Conservation (phyloP, 192 early-diverging fungal genomes). For the Entomortierella chlamydospora region DNA sequence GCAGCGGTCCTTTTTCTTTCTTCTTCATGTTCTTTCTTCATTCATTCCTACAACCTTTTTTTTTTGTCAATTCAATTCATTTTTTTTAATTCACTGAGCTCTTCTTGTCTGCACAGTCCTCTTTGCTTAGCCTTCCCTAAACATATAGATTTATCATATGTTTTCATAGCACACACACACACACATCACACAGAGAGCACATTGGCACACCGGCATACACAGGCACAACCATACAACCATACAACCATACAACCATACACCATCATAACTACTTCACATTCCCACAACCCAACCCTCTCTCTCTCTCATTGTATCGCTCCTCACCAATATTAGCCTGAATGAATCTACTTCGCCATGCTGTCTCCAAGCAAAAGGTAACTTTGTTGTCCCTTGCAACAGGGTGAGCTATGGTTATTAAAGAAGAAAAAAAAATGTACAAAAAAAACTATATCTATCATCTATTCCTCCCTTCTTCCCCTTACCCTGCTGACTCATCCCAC, state of each 20-base stretch:
- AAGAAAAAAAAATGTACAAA: background rate
- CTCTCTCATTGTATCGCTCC: background rate
- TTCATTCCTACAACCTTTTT: background rate
- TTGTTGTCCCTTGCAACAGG: too few species aligned
- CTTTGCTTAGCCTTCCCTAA: background rate
- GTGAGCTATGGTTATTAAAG: too few species aligned
- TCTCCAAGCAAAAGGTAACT: conserved; percentile 48
- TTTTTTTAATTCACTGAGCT: background rate
- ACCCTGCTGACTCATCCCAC: background rate
- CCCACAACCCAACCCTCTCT: background rate
- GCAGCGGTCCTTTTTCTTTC: too few species aligned
- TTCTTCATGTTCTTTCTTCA: background rate
- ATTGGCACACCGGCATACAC: background rate
- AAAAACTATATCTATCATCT: background rate
- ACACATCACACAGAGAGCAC: too few species aligned
- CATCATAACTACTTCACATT: too few species aligned
- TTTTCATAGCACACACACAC: too few species aligned
- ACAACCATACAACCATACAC: too few species aligned
- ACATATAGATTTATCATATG: background rate
- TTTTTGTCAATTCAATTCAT: background rate
- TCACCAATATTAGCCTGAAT: background rate
- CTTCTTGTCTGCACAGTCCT: conserved; percentile 1
- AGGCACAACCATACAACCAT: too few species aligned
- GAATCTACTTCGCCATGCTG: conserved; percentile 40
- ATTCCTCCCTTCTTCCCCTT: background rate